Base-by-base conservation (phyloP, 768 basidiomycete genomes). In the Hemileccinum rubropunctum region DNA sequence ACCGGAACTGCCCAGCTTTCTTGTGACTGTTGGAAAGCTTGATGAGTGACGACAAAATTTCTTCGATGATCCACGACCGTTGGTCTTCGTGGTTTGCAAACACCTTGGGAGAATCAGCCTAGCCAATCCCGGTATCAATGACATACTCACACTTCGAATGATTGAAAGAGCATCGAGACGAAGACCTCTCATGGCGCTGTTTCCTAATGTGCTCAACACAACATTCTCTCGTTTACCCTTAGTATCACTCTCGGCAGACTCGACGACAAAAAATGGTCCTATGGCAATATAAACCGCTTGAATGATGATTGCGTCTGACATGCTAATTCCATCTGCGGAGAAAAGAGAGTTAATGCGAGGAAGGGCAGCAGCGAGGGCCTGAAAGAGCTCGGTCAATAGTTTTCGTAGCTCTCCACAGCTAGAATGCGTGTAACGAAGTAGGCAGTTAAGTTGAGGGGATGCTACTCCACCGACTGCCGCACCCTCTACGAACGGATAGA, bases 41-140 rank as follows among this genome's bases (percentile, higher is more conserved):
- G 58, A 89, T 94, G 47, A 98, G 72, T 0, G 92, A 95, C 9
- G 83, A 81, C 23, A 99, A 63, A 30, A 98, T 95, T 68, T 98
- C 97, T 64, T 98, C 95, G n/a, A 98, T 87, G 54, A 98, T 95
- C 94, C 94, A 97, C 1, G 86, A 83, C 9, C 97, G 75, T 66
- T 99, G 97, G 37, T 86, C 87, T 56, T 90, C 84, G 61, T 98
- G 85, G 54, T 86, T 88, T 12, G 91, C 90, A 59, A 97, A 98
- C 28, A 95, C 86, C 95, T 97, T 59, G 46, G 35, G 47, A 34
- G 14, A 3, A 30, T 65, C 18, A 61, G 39, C 27, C 6, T 14
- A 26, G 20, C 34, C 28, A 42, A 27, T 28, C 14, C 14, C 3
- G 9, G 28, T 30, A 30, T 42, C 6, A 18, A 47, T 8, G 23